Evolutionary conservation across 495 filamentous ascomycete genomes (phyloP), one percentile per base, ranked within the genome.

Genomic region (Talaromyces adpressus): DNA sequence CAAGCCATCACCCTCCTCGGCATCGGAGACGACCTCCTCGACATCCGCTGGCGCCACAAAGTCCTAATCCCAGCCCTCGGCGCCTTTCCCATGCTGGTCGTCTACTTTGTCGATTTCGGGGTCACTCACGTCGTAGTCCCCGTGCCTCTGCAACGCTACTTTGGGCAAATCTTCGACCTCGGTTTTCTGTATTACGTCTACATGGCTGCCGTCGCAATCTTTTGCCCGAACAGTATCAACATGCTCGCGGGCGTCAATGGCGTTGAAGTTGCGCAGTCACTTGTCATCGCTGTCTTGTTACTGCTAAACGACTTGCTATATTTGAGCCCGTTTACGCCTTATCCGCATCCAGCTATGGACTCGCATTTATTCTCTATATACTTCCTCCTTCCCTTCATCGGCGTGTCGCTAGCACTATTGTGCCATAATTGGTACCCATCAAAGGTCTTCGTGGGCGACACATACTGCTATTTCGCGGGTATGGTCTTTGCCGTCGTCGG

Each of bases 401-500:
- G 92, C 32, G 94, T 97, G 41, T 96, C 92, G 16, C 71, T 89
- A 23, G 95, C 94, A 1, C 84, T 99, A 25, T 82, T 92, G 66
- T 85, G 73, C 72, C 92, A 99, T 77, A 99, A 99, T 70, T 96
- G 92, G 91, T 99, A 93, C 72, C 94, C 94, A 1, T 90, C 93
- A 14, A 87, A 86, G 61, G 95, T 97, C 1, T 99, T 99, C 69
- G 93, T 97, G 1, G 94, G 94, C 25, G 94, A 99, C 71, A 99
- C 94, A 18, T 99, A 98, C 79, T 99, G 94, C 81, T 99, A 99
- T 74, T 96, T 99, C 68, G 93, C 94, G 0, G 94, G 94, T 63
- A 99, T 98, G 93, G 91, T 97, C 11, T 98, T 99, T 69, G 95
- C 92, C 18, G 92, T 97, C 61, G 94, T 98, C 64, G 91, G 91